Conservation (phyloP, 1,139 yeast species). For the Suhomyces terraborum region DNA sequence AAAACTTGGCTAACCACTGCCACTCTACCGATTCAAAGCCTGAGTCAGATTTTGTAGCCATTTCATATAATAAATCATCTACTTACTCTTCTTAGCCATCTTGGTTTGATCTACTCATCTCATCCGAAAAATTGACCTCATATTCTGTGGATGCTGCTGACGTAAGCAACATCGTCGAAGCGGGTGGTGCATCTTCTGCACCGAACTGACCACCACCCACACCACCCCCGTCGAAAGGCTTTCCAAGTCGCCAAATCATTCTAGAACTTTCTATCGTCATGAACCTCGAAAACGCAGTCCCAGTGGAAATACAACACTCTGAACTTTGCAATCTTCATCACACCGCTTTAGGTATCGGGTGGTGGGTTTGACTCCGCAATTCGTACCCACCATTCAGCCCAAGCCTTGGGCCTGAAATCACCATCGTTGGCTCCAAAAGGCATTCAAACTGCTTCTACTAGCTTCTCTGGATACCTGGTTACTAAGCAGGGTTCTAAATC, state of each 20-base stretch:
- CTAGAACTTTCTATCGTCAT: not conserved
- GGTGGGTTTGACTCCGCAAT: conserved; percentile 28
- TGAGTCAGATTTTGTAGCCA: no score
- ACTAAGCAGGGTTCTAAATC: no score
- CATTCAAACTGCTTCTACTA: no score
- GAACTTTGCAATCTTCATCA: conserved; percentile 5
- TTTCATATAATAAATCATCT: not conserved
- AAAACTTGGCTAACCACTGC: not conserved
- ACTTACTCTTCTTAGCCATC: conserved; percentile 38
- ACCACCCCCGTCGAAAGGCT: not conserved
- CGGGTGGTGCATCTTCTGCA: no score
- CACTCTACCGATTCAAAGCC: no score
- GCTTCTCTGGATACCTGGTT: no score
- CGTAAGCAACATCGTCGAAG: no score
- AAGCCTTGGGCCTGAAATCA: not conserved
- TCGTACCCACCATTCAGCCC: not conserved
- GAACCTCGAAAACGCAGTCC: conserved; percentile 7
- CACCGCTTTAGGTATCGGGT: conserved; percentile 20
- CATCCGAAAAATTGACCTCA: conserved; percentile 9
- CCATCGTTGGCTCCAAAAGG: no score
- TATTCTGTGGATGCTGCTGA: conserved; percentile 6
- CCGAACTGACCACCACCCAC: not conserved
- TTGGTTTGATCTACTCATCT: conserved; percentile 10
- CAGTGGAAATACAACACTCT: not conserved
- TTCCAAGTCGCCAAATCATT: not conserved